phyloP scores from a whole-genome alignment of 805 yeast species.

The Yamadazyma sp. region DNA sequence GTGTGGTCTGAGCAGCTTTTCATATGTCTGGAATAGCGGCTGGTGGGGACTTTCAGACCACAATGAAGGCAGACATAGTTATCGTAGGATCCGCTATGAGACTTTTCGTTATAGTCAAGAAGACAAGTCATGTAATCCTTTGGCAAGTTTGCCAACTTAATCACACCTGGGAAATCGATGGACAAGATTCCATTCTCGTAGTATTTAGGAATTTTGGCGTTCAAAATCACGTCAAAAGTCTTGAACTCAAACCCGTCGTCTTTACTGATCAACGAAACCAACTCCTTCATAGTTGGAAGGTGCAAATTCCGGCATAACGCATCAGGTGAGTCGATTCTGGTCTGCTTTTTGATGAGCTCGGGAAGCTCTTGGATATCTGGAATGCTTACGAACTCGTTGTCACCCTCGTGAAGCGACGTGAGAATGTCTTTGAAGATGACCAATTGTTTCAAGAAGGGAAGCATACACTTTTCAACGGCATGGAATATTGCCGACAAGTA shows the following conservation, averaged over 20 bases:
- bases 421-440: constrained; percentile 33
- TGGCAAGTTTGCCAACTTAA: constrained; percentile 55
- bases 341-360: constrained; percentile 18
- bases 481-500: constrained; percentile 16
- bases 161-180: constrained; percentile 54
- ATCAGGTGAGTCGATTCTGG: constrained; percentile 20
- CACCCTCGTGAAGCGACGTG: constrained; percentile 29
- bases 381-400: constrained; percentile 21
- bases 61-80: constrained; percentile 37
- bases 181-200: constrained; percentile 22
- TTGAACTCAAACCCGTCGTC: constrained; percentile 19
- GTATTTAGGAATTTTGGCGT: constrained; percentile 28
- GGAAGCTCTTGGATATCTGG: constrained; percentile 19
- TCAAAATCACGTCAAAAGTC: constrained; percentile 22
- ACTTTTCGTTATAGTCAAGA: constrained; percentile 19
- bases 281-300: constrained; percentile 24
- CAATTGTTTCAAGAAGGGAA: constrained; percentile 38
- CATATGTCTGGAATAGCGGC: constrained; percentile 23
- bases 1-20: constrained; percentile 25
- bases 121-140: constrained; percentile 31
- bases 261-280: constrained; percentile 15
- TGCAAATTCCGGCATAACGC: constrained; percentile 25
- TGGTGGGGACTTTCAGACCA: constrained; percentile 23
- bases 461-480: constrained; percentile 22
- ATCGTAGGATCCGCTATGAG: constrained; percentile 20